Percentiles rank a stretch among this genome's conserved stretches.
These are phyloP conservation scores for Jimgerdemannia lactiflua DNA, from an alignment of 192 early-diverging fungal species.

Conservation along the genomic window DNA sequence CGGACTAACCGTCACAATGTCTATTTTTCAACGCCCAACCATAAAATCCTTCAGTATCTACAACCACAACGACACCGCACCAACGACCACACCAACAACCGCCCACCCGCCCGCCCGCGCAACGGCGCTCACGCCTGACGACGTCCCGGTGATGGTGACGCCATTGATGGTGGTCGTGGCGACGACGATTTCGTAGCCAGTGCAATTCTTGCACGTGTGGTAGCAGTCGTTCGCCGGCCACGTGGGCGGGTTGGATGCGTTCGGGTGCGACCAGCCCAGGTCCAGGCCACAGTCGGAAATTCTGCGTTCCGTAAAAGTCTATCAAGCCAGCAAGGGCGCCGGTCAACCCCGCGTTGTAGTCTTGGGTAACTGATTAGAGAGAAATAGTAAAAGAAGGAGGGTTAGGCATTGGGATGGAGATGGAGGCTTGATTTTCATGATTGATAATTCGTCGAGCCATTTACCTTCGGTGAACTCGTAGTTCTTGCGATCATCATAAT, in stretches of 20 bases:
- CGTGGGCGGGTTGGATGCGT: conserved; percentile 23
- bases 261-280: conserved; percentile 32
- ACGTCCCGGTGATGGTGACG: not conserved
- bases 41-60: too few species aligned
- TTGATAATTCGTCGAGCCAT: not conserved
- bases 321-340: conserved; percentile 32
- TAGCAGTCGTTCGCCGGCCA: conserved; percentile 40
- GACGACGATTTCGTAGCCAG: not conserved
- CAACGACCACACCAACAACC: too few species aligned
- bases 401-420: too few species aligned
- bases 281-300: conserved; percentile 33
- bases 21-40: too few species aligned
- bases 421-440: too few species aligned
- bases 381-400: too few species aligned
- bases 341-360: not conserved
- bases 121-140: too few species aligned
- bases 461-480: conserved; percentile 41
- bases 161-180: not conserved
- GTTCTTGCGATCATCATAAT: conserved; percentile 41
- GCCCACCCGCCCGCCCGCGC: too few species aligned
- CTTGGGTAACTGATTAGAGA: not conserved
- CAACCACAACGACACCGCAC: too few species aligned
- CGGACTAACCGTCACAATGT: too few species aligned
- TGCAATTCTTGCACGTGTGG: conserved; percentile 27
- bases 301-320: conserved; percentile 28